These are phyloP conservation scores for Hypoxylon intermedium DNA, from an alignment of 495 filamentous ascomycete species.

Conservation along the genomic window DNA sequence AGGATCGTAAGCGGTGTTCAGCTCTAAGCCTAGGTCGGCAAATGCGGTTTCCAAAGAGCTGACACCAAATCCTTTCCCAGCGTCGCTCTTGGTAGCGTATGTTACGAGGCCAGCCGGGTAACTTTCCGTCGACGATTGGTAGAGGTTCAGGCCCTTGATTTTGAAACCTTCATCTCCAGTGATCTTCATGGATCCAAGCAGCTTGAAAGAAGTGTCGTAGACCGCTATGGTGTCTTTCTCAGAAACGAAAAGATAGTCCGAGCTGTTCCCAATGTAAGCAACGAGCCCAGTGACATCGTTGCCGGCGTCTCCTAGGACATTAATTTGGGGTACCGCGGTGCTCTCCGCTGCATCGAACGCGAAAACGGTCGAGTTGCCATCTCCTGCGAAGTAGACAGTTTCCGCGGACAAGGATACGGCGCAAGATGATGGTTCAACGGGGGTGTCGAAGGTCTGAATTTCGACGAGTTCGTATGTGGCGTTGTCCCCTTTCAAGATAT, in stretches of 20 bases:
- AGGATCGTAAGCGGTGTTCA: conserved; percentile 39
- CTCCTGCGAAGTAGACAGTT: conserved; percentile 37
- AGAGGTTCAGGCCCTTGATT: conserved; percentile 38
- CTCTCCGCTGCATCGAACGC: conserved; percentile 34
- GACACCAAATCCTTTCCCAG: conserved; percentile 34
- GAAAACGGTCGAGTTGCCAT: conserved; percentile 36
- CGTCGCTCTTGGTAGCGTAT: conserved; percentile 32
- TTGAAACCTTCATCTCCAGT: conserved; percentile 36
- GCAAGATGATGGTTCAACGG: conserved; percentile 40
- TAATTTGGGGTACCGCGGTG: conserved; percentile 32
- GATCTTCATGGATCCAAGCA: conserved; percentile 34
- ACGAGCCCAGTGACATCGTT: conserved; percentile 39
- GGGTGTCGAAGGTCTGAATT: conserved; percentile 40
- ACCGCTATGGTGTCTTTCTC: conserved; percentile 35
- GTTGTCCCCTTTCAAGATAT: conserved; percentile 25
- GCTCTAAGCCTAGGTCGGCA: conserved; percentile 21
- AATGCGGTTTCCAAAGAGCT: conserved; percentile 37
- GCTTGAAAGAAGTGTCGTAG: conserved; percentile 28
- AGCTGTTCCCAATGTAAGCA: conserved; percentile 27
- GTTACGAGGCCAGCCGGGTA: conserved; percentile 37
- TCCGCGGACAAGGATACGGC: conserved; percentile 35
- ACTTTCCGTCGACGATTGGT: conserved; percentile 31
- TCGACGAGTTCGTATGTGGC: conserved; percentile 34
- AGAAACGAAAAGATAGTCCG: conserved; percentile 43
- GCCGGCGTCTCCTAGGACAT: conserved; percentile 31